Evolutionary conservation across 768 basidiomycete species (phyloP), one percentile per base, ranked within the genome.

Genomic region (Lactifluus piperatus): DNA sequence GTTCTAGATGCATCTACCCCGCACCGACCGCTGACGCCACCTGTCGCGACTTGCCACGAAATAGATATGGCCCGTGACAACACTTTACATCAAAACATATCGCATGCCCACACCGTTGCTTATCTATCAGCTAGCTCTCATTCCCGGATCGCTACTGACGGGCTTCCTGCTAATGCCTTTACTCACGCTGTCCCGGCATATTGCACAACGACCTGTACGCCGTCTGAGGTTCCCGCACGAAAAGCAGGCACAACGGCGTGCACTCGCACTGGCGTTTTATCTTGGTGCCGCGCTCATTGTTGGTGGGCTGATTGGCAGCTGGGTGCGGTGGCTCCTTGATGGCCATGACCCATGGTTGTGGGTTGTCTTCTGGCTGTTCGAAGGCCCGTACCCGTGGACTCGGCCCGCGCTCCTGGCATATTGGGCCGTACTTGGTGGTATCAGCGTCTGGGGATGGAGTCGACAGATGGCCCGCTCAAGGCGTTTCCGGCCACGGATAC

Each of bases 381-480:
- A 88, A 63, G 92, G 92, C 5, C 76, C 76, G 65, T 82, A 78
- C 57, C 78, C 81, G 65, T 94, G 92, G 91, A 87, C 83, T 18
- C 77, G 97, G 14, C 81, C 85, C 1, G 81, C 80, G 8, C 74
- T 99, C 45, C 72, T 97, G 50, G 79, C 75, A 4, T 98, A 97
- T 69, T 99, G 97, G 97, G 87, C 77, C 7, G 72, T 81, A 4
- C 71, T 95, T 29, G 88, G 86, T 6, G 79, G 77, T 62, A 77
- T 95, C 57, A 94, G 92, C 58, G 90, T 98, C 24, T 94, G 88
- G 8, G 94, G 91, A 0, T 98, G 97, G 97, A 93, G 84, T 70
- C 79, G 94, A 51, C 94, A 97, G 70, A 73, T 98, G 49, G 86
- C 85, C 5, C 77, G 93, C 59, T 83, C 86, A 1, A 76, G 92